Evolutionary conservation across 1,139 yeast species (phyloP).

Genomic region (Debaryomycetaceae sp.): DNA sequence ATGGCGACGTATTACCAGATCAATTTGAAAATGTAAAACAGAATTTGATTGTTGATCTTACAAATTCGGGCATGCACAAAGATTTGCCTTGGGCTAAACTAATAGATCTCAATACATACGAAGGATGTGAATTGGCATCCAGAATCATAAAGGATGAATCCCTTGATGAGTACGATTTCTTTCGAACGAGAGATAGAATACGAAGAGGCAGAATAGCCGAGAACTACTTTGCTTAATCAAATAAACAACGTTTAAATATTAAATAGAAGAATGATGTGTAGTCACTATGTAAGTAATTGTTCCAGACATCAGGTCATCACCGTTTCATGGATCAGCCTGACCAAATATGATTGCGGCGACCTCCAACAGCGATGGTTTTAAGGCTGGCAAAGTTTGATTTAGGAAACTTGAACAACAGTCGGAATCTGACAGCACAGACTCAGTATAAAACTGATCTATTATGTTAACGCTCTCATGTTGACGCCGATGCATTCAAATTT

Average conservation of each 20-base stretch:
- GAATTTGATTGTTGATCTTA: slow-evolving; percentile 40
- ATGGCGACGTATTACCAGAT: slow-evolving; percentile 1
- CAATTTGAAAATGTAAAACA: slow-evolving; percentile 8
- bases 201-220: slow-evolving; percentile 47
- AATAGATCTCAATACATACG: slow-evolving; percentile 26
- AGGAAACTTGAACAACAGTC: slow-evolving; percentile 17
- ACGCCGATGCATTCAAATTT: slow-evolving; percentile 3
- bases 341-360: slow-evolving; percentile 56
- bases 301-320: slow-evolving; percentile 78
- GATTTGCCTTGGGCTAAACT: slow-evolving; percentile 52
- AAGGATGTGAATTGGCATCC: slow-evolving; percentile 30
- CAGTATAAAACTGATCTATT: slow-evolving; percentile 1
- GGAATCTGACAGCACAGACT: slow-evolving; percentile 16
- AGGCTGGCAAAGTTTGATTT: slow-evolving; percentile 34
- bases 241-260: background rate
- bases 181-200: slow-evolving; percentile 27
- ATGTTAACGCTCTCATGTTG: slow-evolving; percentile 20
- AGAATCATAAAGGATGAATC: slow-evolving; percentile 33
- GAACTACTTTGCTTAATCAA: slow-evolving; percentile 27
- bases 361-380: slow-evolving; percentile 91
- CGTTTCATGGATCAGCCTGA: slow-evolving; percentile 74
- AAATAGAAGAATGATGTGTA: background rate
- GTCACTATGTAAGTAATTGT: slow-evolving; percentile 36
- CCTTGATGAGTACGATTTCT: slow-evolving; percentile 27
- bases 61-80: slow-evolving; percentile 59